Conservation (phyloP, 1,284 basidiomycete species). For the Schizopora paradoxa region DNA sequence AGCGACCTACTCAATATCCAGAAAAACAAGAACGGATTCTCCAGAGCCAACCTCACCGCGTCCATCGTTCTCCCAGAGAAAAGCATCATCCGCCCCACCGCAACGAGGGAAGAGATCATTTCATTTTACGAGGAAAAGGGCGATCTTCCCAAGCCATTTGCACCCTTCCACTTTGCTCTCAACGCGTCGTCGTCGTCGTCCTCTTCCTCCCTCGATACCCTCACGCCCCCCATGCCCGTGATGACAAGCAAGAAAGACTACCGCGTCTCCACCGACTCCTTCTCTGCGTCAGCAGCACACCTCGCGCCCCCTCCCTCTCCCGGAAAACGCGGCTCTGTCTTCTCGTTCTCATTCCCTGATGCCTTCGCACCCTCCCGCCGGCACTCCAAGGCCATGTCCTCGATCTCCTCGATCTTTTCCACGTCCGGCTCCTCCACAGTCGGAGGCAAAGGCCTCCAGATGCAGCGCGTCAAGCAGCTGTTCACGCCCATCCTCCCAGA, state of each 20-base stretch:
- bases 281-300: slow-evolving; percentile 12
- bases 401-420: slow-evolving; percentile 30
- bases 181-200: slow-evolving; percentile 18
- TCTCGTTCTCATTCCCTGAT: slow-evolving; percentile 23
- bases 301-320: slow-evolving; percentile 18
- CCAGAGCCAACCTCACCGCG: slow-evolving; percentile 37
- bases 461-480: slow-evolving; percentile 52
- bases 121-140: slow-evolving; percentile 42
- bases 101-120: slow-evolving; percentile 38
- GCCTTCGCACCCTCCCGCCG: slow-evolving; percentile 12
- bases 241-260: neutral
- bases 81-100: slow-evolving; percentile 34
- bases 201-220: slow-evolving; percentile 18
- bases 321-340: slow-evolving; percentile 31
- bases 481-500: slow-evolving; percentile 67
- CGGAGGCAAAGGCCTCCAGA: slow-evolving; percentile 31
- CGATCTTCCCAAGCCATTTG: slow-evolving; percentile 43
- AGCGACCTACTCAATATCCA: slow-evolving; percentile 10
- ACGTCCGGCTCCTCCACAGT: slow-evolving; percentile 30
- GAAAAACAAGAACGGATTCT: slow-evolving; percentile 32
- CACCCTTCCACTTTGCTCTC: slow-evolving; percentile 40
- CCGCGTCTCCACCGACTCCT: slow-evolving; percentile 21
- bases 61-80: slow-evolving; percentile 50
- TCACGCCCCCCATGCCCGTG: slow-evolving; percentile 16
- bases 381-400: slow-evolving; percentile 7